These are phyloP conservation scores for Davidsoniella australis DNA, from an alignment of 2,329 filamentous ascomycete species.

Conservation along the genomic window DNA sequence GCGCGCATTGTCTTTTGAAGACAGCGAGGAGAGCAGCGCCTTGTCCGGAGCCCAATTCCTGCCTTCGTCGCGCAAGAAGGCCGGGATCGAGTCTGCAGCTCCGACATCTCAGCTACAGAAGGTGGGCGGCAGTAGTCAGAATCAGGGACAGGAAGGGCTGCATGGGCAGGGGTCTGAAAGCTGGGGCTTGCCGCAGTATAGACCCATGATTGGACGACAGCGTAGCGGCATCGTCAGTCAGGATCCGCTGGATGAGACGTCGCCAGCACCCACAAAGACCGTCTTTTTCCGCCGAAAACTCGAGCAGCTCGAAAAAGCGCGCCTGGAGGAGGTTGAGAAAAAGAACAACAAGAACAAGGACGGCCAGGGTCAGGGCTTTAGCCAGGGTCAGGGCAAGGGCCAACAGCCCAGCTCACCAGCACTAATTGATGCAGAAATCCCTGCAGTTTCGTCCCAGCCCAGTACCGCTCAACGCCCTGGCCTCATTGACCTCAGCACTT, in stretches of 20 bases:
- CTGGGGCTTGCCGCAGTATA: constrained; percentile 1
- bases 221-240: constrained; percentile 2
- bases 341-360: neutral
- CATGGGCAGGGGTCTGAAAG: constrained; percentile 6
- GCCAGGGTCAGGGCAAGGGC: neutral
- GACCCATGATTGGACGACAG: constrained; percentile 7
- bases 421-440: neutral
- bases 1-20: neutral
- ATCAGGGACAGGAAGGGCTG: neutral
- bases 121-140: neutral
- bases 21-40: neutral
- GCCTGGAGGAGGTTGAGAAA: neutral
- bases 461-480: constrained; percentile 5
- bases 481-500: constrained; percentile 32
- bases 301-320: neutral
- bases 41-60: neutral
- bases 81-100: neutral
- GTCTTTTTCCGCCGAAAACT: constrained; percentile 10
- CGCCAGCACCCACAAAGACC: constrained; percentile 9
- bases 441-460: neutral
- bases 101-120: neutral
- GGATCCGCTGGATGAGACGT: constrained; percentile 6
- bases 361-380: neutral
- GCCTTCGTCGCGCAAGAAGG: constrained; percentile 17
- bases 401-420: neutral